A percentile compares a stretch with the other conserved stretches of the same genome.
Conservation (phyloP, 805 yeast species). For the Clavispora phyllophila region DNA sequence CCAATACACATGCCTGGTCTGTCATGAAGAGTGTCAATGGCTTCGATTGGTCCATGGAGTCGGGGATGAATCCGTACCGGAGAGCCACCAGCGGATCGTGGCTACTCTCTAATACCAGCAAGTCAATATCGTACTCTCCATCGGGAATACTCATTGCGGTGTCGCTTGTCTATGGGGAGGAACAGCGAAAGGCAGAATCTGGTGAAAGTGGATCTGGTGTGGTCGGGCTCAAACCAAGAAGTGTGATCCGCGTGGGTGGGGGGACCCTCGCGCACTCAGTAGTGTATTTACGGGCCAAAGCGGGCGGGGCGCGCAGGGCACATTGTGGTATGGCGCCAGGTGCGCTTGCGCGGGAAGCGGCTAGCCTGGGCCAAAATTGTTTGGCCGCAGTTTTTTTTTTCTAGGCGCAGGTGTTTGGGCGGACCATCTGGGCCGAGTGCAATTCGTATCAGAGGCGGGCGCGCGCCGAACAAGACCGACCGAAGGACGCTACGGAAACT, state of each 20-base stretch:
- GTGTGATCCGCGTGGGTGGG: background rate
- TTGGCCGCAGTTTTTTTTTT: too few relatives aligned
- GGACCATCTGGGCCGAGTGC: too few relatives aligned
- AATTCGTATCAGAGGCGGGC: too few relatives aligned
- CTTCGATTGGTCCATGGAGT: conserved; percentile 33
- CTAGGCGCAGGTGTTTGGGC: too few relatives aligned
- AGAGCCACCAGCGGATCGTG: conserved; percentile 15
- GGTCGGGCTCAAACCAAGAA: background rate
- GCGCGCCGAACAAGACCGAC: too few relatives aligned
- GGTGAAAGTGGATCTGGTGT: too few relatives aligned
- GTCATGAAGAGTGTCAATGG: conserved; percentile 31
- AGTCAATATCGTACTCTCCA: conserved; percentile 42
- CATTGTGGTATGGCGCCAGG: too few relatives aligned
- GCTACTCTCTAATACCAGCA: conserved; percentile 17
- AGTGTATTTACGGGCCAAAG: background rate
- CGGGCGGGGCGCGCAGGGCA: too few relatives aligned
- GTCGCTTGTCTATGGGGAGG: background rate
- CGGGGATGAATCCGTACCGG: conserved; percentile 39
- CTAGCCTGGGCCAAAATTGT: too few relatives aligned
- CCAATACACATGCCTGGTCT: conserved; percentile 28
- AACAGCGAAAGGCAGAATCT: background rate
- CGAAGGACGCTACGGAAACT: too few relatives aligned
- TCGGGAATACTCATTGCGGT: conserved; percentile 28
- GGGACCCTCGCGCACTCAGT: background rate
- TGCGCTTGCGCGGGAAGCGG: too few relatives aligned